Percentiles rank a stretch among this genome's conserved stretches.
phyloP scores from a whole-genome alignment of 805 yeast genomes.

The Starmerella tilneyi region DNA sequence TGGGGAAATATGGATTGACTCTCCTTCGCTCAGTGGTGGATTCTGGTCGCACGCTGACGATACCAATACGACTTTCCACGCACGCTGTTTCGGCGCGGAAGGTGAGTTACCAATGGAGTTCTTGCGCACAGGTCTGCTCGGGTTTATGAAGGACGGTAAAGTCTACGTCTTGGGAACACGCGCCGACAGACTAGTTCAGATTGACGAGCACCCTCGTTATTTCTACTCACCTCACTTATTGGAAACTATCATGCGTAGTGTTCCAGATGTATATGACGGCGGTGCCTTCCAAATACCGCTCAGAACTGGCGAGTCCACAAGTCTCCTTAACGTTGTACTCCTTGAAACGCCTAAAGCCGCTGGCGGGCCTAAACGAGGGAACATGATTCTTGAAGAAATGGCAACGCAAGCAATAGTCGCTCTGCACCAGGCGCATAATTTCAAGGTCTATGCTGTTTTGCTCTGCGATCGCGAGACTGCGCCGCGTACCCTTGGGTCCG shows the following conservation, averaged over 20 bases:
- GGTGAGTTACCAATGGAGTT: conserved; percentile 69
- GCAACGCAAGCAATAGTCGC: conserved; percentile 39
- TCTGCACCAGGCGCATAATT: conserved; percentile 50
- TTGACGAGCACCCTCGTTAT: conserved; percentile 35
- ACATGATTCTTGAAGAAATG: conserved; percentile 42
- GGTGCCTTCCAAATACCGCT: conserved; percentile 79
- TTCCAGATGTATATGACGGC: conserved; percentile 75
- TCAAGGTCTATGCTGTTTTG: conserved; percentile 70
- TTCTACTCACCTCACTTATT: conserved; percentile 83
- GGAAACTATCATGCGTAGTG: conserved; percentile 69
- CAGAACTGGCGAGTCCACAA: conserved; percentile 47
- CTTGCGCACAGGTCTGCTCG: conserved; percentile 80
- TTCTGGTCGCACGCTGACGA: conserved; percentile 64
- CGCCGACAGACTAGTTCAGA: conserved; percentile 63
- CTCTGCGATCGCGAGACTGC: conserved; percentile 70
- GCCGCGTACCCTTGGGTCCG: conserved; percentile 75
- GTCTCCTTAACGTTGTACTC: conserved; percentile 64
- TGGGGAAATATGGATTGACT: conserved; percentile 97
- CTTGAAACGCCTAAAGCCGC: conserved; percentile 56
- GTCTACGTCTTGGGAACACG: conserved; percentile 80
- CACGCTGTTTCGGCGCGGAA: conserved; percentile 61
- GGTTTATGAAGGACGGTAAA: conserved; percentile 78
- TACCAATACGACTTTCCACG: conserved; percentile 68
- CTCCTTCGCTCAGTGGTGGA: conserved; percentile 83
- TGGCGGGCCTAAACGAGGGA: conserved; percentile 35